A percentile compares a stretch with the other conserved stretches of the same genome.
phyloP scores from a whole-genome alignment of 768 basidiomycete genomes.

The Auriscalpium vulgare region DNA sequence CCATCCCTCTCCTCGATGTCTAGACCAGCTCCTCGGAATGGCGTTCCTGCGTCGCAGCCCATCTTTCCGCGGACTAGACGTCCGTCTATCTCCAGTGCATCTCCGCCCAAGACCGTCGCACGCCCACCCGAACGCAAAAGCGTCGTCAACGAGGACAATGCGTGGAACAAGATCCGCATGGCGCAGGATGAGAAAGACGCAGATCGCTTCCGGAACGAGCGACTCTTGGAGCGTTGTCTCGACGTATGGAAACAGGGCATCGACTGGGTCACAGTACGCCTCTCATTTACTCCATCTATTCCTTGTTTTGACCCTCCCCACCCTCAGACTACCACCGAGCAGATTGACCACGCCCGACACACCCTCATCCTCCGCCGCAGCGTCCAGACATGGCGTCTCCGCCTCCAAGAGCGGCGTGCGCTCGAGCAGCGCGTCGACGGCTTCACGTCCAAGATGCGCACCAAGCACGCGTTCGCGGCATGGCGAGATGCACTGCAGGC shows the following conservation, averaged over 20 bases:
- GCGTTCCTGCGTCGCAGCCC: background rate
- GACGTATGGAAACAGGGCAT: conserved; percentile 67
- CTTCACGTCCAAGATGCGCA: conserved; percentile 36
- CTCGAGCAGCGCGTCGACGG: conserved; percentile 34
- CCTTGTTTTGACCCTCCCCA: background rate
- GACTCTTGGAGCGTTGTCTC: conserved; percentile 63
- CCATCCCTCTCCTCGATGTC: conserved; percentile 11
- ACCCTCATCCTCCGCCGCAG: conserved; percentile 52
- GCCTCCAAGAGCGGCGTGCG: conserved; percentile 28
- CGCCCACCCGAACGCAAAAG: conserved; percentile 31
- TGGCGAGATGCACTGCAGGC: conserved; percentile 54
- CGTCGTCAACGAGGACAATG: conserved; percentile 61
- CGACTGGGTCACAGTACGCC: conserved; percentile 66
- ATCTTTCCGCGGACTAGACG: conserved; percentile 3
- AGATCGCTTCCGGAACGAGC: conserved; percentile 55
- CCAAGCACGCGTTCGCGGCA: conserved; percentile 32
- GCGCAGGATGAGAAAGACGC: conserved; percentile 65
- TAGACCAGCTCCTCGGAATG: background rate
- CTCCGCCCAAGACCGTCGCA: background rate
- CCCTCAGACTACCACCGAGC: conserved; percentile 59
- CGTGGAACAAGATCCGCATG: conserved; percentile 71
- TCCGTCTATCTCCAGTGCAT: background rate
- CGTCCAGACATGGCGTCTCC: conserved; percentile 55
- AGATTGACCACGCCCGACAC: conserved; percentile 64
- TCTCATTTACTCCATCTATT: conserved; percentile 7